Base-by-base conservation (phyloP, 2,329 filamentous ascomycete species). In the Claviceps paspali region DNA sequence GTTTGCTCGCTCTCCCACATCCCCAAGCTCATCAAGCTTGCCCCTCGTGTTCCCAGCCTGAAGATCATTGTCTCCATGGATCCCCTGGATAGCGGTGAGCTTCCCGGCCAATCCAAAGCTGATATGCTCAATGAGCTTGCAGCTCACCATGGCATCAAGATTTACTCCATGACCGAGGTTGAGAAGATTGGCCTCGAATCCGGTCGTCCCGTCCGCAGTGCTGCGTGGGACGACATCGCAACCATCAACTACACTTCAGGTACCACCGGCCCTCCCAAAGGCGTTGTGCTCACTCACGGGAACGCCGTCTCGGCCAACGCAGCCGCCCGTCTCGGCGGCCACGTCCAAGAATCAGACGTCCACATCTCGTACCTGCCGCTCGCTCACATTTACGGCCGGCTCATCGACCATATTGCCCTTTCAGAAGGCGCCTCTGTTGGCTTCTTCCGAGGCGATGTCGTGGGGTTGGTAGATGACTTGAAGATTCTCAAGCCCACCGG, bases 161-260 rank as follows among this genome's bases (percentile, higher is more conserved):
- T 98, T 46, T 79, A 84, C 58, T 82, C 80, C 39, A 76, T 96
- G 49, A 57, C 67, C 31, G 75, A 88, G 50, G 82, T 96, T 1
- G 91, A 96, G 61, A 73, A 76, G 41, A 60, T 95, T 30, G 91
- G 91, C 23, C 73, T 70, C 41, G 67, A 74, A 40, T 76, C 78
- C 22, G 77, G 79, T 31, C 70, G 77, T 41, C 69, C 80, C 28
- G 75, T 79, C 59, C 80, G 78, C 40, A 73, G 82, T 11, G 85
- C 88, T 4, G 62, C 60, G 29, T 73, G 79, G 9, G 73, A 82
- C 7, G 86, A 96, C 53, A 70, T 82, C 40, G 70, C 87, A 48
- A 96, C 91, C 37, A 85, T 91, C 65, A 91, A 88, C 64, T 92
- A 91, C 63, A 92, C 84, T 3, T 87, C 82, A 5, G 84, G 84